Conservation (phyloP, 2,329 filamentous ascomycete genomes). For the Thelonectria discophora region DNA sequence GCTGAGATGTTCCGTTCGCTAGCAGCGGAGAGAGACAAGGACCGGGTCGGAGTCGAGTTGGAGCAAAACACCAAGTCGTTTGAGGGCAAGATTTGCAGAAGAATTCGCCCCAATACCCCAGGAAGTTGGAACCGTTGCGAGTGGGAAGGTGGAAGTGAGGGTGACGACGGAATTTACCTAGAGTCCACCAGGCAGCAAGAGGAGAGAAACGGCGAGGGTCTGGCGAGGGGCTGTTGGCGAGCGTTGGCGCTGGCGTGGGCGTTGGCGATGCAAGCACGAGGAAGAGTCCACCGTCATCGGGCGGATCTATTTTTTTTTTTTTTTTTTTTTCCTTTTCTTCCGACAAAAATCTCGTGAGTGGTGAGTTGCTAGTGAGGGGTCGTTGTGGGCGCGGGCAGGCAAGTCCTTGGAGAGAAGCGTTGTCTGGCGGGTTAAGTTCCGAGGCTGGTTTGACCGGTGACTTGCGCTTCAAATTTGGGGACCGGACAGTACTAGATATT, state of each 20-base stretch:
- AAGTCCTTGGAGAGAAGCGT: too few relatives aligned
- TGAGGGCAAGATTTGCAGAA: conserved; percentile 45
- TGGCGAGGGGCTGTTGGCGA: conserved; percentile 34
- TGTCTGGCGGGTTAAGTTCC: too few relatives aligned
- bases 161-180: conserved; percentile 12
- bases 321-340: too few relatives aligned
- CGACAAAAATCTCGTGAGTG: conserved; percentile 37
- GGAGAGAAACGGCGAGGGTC: conserved; percentile 28
- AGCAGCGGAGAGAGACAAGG: conserved; percentile 41
- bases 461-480: background rate
- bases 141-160: conserved; percentile 12
- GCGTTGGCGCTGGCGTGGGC: background rate
- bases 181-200: conserved; percentile 26
- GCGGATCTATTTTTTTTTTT: conserved; percentile 6
- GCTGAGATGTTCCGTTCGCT: conserved; percentile 41
- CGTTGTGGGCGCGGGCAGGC: background rate
- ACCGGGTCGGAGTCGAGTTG: conserved; percentile 33
- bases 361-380: conserved; percentile 14
- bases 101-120: conserved; percentile 40
- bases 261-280: conserved; percentile 40
- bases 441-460: too few relatives aligned
- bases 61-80: conserved; percentile 39
- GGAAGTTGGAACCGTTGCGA: conserved; percentile 30
- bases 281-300: conserved; percentile 31
- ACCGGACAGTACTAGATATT: background rate